Evolutionary conservation across 768 basidiomycete genomes (phyloP).

Genomic region (Boletus tomentosulus): DNA sequence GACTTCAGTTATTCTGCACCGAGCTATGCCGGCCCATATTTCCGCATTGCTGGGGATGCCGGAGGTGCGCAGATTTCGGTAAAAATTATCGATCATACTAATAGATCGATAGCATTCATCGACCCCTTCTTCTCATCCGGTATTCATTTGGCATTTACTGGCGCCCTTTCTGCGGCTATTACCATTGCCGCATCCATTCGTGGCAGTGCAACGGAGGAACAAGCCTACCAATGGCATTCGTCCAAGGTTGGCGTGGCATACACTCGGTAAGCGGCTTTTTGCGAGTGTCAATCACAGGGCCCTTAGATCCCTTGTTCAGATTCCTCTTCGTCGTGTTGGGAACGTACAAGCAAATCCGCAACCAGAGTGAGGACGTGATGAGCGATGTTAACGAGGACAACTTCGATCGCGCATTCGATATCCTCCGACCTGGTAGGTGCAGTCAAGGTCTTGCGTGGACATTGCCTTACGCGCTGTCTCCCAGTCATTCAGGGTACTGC

Average conservation of each 20-base stretch:
- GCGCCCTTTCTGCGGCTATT: neutral
- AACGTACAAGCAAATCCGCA: slow-evolving; percentile 10
- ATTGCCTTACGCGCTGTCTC: neutral
- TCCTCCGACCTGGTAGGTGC: neutral
- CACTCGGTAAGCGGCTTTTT: neutral
- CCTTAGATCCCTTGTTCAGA: neutral
- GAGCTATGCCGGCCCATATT: neutral
- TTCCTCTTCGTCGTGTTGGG: slow-evolving; percentile 5
- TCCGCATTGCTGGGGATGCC: neutral
- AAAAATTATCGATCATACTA: neutral
- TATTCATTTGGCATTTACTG: neutral
- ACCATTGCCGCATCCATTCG: neutral
- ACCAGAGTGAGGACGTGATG: slow-evolving; percentile 2
- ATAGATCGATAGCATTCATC: neutral
- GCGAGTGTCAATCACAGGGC: too few species aligned
- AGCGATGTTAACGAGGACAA: slow-evolving; percentile 12
- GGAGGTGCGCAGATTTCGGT: neutral
- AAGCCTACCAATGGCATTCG: slow-evolving; percentile 5
- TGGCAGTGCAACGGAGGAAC: neutral
- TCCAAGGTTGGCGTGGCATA: slow-evolving; percentile 8
- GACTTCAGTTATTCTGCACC: slow-evolving; percentile 1
- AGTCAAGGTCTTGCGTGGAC: neutral
- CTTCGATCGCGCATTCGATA: slow-evolving; percentile 3
- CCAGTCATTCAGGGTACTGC: neutral
- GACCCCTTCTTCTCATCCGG: slow-evolving; percentile 3